Evolutionary conservation across 1,284 basidiomycete genomes (phyloP), one percentile per base, ranked within the genome.

Genomic region (Apiotrichum veenhuisii): DNA sequence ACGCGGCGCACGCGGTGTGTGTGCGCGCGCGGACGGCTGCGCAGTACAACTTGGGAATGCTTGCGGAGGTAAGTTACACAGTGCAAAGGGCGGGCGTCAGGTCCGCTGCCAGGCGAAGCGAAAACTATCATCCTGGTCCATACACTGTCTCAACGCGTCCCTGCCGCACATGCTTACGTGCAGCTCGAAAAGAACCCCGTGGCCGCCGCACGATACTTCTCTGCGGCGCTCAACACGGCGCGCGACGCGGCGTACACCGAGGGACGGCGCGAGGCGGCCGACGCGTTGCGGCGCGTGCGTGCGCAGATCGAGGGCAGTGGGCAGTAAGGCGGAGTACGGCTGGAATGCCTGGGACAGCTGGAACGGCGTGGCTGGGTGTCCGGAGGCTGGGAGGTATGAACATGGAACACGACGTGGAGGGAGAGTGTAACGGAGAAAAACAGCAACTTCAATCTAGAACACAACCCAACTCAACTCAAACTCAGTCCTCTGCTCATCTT

Each of bases 31-130:
- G 55, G 42, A 66, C 63, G 23, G 73, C 75, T 0, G 73, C 66
- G 8, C 58, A 72, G 43, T 73, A 70, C 57, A 77, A 77, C 55
- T 51, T 77, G 42, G 76, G 76, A 18, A 72, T 74, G 71, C 58
- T 77, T 14, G 66, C 69, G 11, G 76, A 77, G 68, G 74, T 77
- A 37, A 57, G 73, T 64, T 10, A 15, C 20, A 3, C 18, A 10
- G n/a, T 42, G 41, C 9, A 25, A 8, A 20, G 9, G 5, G 17
- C 12, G 22, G 22, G 14, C n/a, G n/a, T n/a, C n/a, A n/a, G n/a
- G n/a, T n/a, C n/a, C n/a, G n/a, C n/a, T n/a, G n/a, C n/a, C n/a
- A n/a, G n/a, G n/a, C n/a, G n/a, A n/a, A n/a, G n/a, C n/a, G n/a
- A n/a, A n/a, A n/a, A n/a, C n/a, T n/a, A n/a, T n/a, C n/a, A n/a